These are phyloP conservation scores for Bauhinia variegata DNA, from an alignment of 306 rosid species.

Conservation along the genomic window DNA sequence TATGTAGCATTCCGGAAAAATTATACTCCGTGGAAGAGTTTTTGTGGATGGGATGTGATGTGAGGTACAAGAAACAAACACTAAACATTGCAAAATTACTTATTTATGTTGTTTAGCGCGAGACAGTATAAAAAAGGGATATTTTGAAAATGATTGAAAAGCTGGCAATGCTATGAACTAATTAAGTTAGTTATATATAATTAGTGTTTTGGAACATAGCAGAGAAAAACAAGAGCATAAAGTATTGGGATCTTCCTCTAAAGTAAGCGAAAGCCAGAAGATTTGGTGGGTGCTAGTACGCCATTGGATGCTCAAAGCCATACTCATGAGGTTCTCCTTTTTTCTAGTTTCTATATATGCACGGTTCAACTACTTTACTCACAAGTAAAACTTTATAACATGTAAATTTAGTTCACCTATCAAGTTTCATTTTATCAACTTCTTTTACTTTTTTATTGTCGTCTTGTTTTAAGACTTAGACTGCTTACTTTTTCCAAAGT, in stretches of 20 bases:
- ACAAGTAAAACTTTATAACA: neutral
- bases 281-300: too few species aligned
- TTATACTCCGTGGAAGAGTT: too few species aligned
- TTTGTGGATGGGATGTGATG: too few species aligned
- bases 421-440: constrained; percentile 3
- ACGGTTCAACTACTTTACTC: constrained; percentile 16
- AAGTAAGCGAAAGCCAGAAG: too few species aligned
- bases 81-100: constrained; percentile 3
- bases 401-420: constrained; percentile 8
- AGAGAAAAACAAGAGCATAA: too few species aligned
- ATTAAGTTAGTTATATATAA: neutral
- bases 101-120: constrained; percentile 21
- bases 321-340: constrained; percentile 12
- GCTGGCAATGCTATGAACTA: constrained; percentile 27
- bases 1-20: too few species aligned
- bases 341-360: constrained; percentile 8
- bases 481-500: too few species aligned
- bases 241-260: too few species aligned
- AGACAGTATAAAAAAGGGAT: constrained; percentile 23
- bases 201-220: too few species aligned
- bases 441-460: constrained; percentile 11
- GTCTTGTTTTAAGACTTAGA: too few species aligned
- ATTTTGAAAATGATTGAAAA: constrained; percentile 42
- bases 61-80: constrained; percentile 9
- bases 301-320: constrained; percentile 35